Percentiles rank a stretch among this genome's conserved stretches.
Conservation (phyloP, 129 eudicot genomes). For the Escallonia herrerae region DNA sequence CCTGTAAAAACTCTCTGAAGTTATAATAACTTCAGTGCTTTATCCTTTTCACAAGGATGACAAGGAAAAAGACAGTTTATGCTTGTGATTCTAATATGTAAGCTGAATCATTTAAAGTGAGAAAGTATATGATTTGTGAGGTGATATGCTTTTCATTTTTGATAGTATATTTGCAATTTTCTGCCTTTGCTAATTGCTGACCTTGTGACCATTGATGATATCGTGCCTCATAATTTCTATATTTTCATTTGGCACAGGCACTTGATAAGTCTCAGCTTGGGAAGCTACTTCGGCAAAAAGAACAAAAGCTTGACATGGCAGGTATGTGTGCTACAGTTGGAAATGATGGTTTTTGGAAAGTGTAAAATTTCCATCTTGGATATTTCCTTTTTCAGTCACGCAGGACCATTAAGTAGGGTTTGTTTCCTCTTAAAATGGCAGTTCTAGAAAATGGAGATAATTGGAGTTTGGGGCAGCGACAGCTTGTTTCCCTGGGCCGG, state of each 20-base stretch:
- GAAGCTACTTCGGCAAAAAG: constrained; percentile 64
- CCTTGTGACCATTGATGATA: not conserved
- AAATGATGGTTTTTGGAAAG: not conserved
- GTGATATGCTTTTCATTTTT: no score
- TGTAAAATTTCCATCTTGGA: not conserved
- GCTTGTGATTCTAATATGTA: not conserved
- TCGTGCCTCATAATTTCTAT: constrained; percentile 7
- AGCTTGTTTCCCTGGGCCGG: constrained; percentile 87
- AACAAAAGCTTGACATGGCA: constrained; percentile 74
- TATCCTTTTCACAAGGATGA: not conserved
- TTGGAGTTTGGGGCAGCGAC: constrained; percentile 97
- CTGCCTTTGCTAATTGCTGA: not conserved
- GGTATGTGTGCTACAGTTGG: constrained; percentile 34
- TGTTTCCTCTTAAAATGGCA: constrained; percentile 18
- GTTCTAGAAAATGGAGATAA: constrained; percentile 92
- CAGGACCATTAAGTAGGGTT: constrained; percentile 1
- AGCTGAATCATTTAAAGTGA: not conserved
- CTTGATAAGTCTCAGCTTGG: constrained; percentile 96
- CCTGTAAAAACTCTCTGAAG: no score
- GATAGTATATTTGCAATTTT: not conserved
- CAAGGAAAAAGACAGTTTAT: not conserved
- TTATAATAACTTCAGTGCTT: no score
- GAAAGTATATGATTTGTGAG: not conserved
- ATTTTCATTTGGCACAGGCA: constrained; percentile 39
- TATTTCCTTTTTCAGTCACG: constrained; percentile 3